Evolutionary conservation across 306 rosid species (phyloP).

Genomic region (Trifolium pratense): DNA sequence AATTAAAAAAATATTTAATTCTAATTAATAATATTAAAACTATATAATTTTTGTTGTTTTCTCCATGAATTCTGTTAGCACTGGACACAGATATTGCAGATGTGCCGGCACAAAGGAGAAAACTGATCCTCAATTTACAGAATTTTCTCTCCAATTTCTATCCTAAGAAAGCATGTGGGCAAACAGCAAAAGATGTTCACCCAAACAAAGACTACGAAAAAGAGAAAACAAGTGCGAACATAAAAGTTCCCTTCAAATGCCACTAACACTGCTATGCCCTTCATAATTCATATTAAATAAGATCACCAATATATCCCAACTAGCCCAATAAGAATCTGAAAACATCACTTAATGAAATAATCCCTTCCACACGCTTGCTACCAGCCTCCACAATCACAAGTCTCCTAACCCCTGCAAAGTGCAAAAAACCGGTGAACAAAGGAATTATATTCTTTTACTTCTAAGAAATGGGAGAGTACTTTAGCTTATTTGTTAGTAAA

Average conservation of each 20-base stretch:
- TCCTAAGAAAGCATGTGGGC: constrained; percentile 46
- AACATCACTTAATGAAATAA: constrained; percentile 77
- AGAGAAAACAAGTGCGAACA: constrained; percentile 42
- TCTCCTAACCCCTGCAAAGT: constrained; percentile 74
- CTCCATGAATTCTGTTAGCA: constrained; percentile 50
- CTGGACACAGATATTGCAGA: constrained; percentile 53
- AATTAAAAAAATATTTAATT: no score
- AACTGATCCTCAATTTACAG: constrained; percentile 64
- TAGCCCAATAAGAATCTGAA: constrained; percentile 79
- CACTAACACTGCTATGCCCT: constrained; percentile 34
- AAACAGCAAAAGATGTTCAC: constrained; percentile 44
- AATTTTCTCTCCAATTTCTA: constrained; percentile 52
- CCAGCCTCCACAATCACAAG: constrained; percentile 92
- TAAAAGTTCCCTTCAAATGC: constrained; percentile 41
- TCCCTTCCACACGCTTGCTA: constrained; percentile 89
- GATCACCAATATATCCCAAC: constrained; percentile 33
- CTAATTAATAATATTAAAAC: no score
- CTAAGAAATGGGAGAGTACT: not conserved
- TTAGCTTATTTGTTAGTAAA: constrained; percentile 9
- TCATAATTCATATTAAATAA: constrained; percentile 26
- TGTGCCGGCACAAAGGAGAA: constrained; percentile 60
- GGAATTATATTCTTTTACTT: constrained; percentile 5
- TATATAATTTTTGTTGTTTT: not conserved
- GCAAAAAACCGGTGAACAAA: constrained; percentile 33
- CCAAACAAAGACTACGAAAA: constrained; percentile 38